These are phyloP conservation scores for Urostyla sp. DNA, from an alignment of 73 alveolate genomes.

Conservation along the genomic window DNA sequence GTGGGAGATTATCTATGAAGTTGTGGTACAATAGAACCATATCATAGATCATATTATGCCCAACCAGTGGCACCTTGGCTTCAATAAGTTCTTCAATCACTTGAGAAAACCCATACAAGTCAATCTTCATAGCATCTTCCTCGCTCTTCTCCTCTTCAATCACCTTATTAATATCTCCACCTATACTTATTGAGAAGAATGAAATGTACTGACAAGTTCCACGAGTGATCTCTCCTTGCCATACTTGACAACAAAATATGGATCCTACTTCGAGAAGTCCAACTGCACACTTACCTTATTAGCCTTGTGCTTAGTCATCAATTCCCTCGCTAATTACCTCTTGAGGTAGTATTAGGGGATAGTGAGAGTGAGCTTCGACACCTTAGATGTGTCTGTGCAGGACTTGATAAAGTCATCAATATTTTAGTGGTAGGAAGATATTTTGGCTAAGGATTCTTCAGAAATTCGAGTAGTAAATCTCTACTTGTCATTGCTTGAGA, in stretches of 20 bases:
- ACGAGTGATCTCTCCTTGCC: background rate
- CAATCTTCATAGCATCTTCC: conserved; percentile 59
- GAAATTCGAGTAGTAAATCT: too few species aligned
- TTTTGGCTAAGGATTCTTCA: too few species aligned
- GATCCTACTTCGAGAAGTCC: conserved; percentile 50
- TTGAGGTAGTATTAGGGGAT: too few species aligned
- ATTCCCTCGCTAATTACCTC: background rate
- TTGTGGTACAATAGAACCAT: conserved; percentile 82
- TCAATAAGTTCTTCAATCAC: conserved; percentile 75
- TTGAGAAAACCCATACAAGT: conserved; percentile 83
- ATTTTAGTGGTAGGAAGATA: too few species aligned
- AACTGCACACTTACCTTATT: background rate
- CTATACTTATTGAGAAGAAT: background rate
- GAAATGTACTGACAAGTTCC: background rate
- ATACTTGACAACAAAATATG: conserved; percentile 36
- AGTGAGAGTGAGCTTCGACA: too few species aligned
- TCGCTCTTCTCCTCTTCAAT: conserved; percentile 1
- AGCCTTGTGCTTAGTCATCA: background rate
- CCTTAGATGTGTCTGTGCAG: too few species aligned
- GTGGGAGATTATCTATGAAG: conserved; percentile 89
- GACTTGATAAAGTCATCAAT: too few species aligned
- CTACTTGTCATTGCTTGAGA: too few species aligned
- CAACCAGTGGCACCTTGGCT: conserved; percentile 82
- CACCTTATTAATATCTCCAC: background rate
- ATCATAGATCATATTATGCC: conserved; percentile 88